Base-by-base conservation (phyloP, 2,329 filamentous ascomycete species). In the Madurella mycetomatis region DNA sequence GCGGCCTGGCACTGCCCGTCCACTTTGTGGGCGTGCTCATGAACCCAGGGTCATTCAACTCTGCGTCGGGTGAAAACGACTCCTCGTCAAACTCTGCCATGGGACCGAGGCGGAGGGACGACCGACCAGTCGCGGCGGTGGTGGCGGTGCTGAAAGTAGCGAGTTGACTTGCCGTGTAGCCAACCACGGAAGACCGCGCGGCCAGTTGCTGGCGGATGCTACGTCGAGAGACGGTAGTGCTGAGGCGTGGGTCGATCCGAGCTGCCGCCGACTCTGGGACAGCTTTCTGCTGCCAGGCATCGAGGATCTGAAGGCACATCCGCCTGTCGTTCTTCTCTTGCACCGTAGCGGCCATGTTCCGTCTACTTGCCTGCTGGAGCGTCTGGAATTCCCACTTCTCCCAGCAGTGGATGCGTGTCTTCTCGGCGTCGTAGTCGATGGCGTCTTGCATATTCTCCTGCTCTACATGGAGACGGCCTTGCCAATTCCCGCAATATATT, bases 331-430 rank as follows among this genome's bases (percentile, higher is more conserved):
- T 64, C 40, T 62, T 62, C 5, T 64, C 60, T 42, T 53, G 52
- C 11, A 67, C 43, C 13, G 64, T 60, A 9, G 47, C 50, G 25
- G 62, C 65, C 31, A 63, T 60, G 39, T 60, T 59, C 15, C 60
- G 56, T 19, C 55, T 61, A 25, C 64, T 56, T 25, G 56, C 54
- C 30, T 61, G 50, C 44, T 66, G 62, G 17, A 67, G 54, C 1
- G 56, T 51, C 39, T 65, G 60, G 8, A 66, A 62, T 42, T 64
- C 64, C 66, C 65, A 67, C 8, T 47, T 57, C 40, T 61, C 59
- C 63, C 60, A 62, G 53, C 55, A 60, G 9, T 45, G 41, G 11
- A 45, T 54, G 0, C 62, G 57, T 9, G 54, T 63, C 49, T 64
- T 57, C 17, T 60, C 64, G 1, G 57, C 52, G 55, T 65, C 62